Evolutionary conservation across 176 grass and related monocot species (phyloP).

Genomic region (Lolium multiflorum): DNA sequence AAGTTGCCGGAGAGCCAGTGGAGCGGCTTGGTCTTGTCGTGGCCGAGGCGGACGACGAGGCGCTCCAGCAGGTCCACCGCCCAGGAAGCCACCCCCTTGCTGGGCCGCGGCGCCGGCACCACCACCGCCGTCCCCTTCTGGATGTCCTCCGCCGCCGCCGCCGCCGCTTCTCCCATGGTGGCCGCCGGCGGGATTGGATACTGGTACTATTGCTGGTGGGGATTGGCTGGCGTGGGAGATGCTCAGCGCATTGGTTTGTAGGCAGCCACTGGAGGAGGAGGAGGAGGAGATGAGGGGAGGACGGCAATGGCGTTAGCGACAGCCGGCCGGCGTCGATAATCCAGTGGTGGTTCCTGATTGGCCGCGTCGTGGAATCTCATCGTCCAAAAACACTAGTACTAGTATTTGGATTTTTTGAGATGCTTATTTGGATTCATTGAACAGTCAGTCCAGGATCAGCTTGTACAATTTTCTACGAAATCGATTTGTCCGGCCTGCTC

Average conservation of each 20-base stretch:
- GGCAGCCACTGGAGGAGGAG: background rate
- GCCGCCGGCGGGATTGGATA: background rate
- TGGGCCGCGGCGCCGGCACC: conserved; percentile 60
- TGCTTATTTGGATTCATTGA: no score
- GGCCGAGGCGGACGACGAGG: conserved; percentile 58
- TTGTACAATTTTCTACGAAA: no score
- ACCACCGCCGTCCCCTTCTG: conserved; percentile 34
- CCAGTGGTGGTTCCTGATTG: background rate
- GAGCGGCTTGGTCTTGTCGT: conserved; percentile 63
- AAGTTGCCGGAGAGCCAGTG: conserved; percentile 92
- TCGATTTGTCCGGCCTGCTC: no score
- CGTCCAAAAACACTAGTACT: no score
- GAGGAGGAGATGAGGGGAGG: background rate
- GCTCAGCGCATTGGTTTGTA: background rate
- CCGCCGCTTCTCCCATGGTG: conserved; percentile 56
- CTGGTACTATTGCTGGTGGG: background rate
- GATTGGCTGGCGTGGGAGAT: background rate
- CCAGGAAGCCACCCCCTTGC: conserved; percentile 67
- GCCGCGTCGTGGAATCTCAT: background rate
- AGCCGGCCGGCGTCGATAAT: background rate
- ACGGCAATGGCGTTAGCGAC: conserved; percentile 6
- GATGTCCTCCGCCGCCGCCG: background rate
- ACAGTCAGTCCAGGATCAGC: no score
- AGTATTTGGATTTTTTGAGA: no score
- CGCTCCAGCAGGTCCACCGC: conserved; percentile 76